Conservation (phyloP, 1,139 yeast species). For the Citeromyces siamensis region DNA sequence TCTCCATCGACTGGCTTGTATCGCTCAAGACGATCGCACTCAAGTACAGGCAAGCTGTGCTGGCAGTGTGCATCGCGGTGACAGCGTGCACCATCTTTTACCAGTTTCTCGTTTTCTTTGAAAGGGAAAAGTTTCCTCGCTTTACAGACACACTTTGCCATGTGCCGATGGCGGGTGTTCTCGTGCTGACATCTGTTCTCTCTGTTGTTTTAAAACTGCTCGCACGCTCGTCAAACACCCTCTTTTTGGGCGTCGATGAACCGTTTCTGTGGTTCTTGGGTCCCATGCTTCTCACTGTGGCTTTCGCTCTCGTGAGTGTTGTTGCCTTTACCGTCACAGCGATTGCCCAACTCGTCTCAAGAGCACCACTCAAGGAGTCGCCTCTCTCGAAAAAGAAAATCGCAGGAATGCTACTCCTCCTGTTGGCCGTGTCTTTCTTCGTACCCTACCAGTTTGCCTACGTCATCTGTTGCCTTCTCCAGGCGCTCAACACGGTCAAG, state of each 20-base stretch:
- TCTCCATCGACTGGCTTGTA: slow-evolving; percentile 29
- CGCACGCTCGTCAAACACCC: slow-evolving; percentile 21
- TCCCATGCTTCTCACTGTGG: slow-evolving; percentile 38
- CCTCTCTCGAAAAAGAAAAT: slow-evolving; percentile 15
- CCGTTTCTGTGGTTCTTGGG: slow-evolving; percentile 44
- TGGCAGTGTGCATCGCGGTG: slow-evolving; percentile 42
- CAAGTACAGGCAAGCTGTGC: slow-evolving; percentile 50
- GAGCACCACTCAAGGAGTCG: not conserved
- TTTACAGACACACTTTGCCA: slow-evolving; percentile 32
- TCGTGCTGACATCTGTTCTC: slow-evolving; percentile 15
- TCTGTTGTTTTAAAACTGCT: slow-evolving; percentile 27
- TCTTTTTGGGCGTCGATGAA: slow-evolving; percentile 60
- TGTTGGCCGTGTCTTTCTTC: slow-evolving; percentile 37
- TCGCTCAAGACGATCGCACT: slow-evolving; percentile 43
- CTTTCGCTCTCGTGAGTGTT: slow-evolving; percentile 32
- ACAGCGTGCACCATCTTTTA: slow-evolving; percentile 28
- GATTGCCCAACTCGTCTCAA: not conserved
- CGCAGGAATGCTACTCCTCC: slow-evolving; percentile 24
- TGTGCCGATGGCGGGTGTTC: slow-evolving; percentile 18
- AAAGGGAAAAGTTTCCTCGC: slow-evolving; percentile 33
- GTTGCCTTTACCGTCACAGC: slow-evolving; percentile 16
- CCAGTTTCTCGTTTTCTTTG: slow-evolving; percentile 30
- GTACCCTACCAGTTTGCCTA: slow-evolving; percentile 76
- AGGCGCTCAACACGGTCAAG: slow-evolving; percentile 31
- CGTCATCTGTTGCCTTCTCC: slow-evolving; percentile 42